phyloP scores from a whole-genome alignment of 805 yeast species.

The Brettanomyces naardenensis region DNA sequence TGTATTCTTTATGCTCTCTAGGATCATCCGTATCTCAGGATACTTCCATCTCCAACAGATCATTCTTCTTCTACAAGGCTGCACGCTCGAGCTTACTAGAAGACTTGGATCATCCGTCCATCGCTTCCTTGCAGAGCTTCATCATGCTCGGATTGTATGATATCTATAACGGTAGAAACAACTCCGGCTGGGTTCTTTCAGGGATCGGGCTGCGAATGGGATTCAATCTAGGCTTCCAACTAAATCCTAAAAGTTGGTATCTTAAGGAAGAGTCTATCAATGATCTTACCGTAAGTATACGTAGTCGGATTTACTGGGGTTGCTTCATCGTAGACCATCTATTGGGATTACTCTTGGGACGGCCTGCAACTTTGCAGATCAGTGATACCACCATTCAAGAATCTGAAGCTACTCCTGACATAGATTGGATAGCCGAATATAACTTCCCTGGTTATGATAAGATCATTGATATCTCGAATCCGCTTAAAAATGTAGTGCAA shows the following conservation, averaged over 20 bases:
- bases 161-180: conserved; percentile 49
- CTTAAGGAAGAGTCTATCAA: conserved; percentile 29
- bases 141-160: conserved; percentile 55
- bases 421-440: conserved; percentile 55
- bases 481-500: conserved; percentile 34
- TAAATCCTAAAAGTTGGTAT: conserved; percentile 55
- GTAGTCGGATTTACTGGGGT: conserved; percentile 62
- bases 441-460: conserved; percentile 28
- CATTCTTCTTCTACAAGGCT: conserved; percentile 37
- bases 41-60: conserved; percentile 32
- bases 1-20: conserved; percentile 50
- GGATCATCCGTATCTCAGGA: conserved; percentile 45
- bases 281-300: conserved; percentile 45
- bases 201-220: conserved; percentile 63
- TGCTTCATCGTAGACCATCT: conserved; percentile 58
- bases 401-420: conserved; percentile 50
- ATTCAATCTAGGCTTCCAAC: conserved; percentile 54
- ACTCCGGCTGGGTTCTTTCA: conserved; percentile 55
- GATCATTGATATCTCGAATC: conserved; percentile 32
- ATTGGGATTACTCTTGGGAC: conserved; percentile 49
- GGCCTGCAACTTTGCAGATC: conserved; percentile 47
- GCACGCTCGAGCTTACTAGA: conserved; percentile 36
- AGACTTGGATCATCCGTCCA: conserved; percentile 35
- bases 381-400: conserved; percentile 55
- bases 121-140: conserved; percentile 51